Base-by-base conservation (phyloP, 768 basidiomycete species). In the Tephrocybe sp. region DNA sequence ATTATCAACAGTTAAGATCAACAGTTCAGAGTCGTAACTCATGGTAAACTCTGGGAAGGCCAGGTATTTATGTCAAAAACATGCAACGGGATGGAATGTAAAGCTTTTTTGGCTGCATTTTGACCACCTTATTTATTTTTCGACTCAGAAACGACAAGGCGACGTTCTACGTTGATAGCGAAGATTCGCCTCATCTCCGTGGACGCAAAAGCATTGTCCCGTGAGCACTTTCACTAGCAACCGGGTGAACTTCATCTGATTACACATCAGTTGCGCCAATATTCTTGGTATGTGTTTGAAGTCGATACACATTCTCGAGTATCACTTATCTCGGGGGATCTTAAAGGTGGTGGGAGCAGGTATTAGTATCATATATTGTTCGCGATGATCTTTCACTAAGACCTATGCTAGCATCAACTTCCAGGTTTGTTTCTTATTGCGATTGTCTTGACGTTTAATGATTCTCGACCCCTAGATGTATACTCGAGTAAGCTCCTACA, bases 1-100 rank as follows among this genome's bases (percentile, higher is more conserved):
- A 4, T 21, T n/a, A 18, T 39, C 38, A 15, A 36, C 15, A 12
- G 4, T 15, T 4, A 7, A 10, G 7, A 18, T 39, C 38, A 15
- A 36, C 15, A 12, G 4, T 15, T 4, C 15, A 10, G 7, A 14
- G 6, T 30, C 28, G 5, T 30, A 5, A 36, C 34, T 4, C 11
- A 5, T 36, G 34, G 15, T 14, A 10, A 36, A 4, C 15, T 4
- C 4, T 36, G 28, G 5, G 12, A 48, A 81, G 83, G 34, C 84
- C 84, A 39, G 85, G 85, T 59, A 85, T 86, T 60, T 85, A 76
- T 53, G 83, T 84, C 47, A 79, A 70, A 65, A 88, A 88, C 65
- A 88, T 88, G 86, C 84, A 86, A 64, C 71, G 71, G 4, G 78
- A 86, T 58, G 84, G 84, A 62, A 69, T 85, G 84, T 85, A 66